These are phyloP conservation scores for Phytophthora quininea DNA, from an alignment of 352 stramenopile species.

Conservation along the genomic window DNA sequence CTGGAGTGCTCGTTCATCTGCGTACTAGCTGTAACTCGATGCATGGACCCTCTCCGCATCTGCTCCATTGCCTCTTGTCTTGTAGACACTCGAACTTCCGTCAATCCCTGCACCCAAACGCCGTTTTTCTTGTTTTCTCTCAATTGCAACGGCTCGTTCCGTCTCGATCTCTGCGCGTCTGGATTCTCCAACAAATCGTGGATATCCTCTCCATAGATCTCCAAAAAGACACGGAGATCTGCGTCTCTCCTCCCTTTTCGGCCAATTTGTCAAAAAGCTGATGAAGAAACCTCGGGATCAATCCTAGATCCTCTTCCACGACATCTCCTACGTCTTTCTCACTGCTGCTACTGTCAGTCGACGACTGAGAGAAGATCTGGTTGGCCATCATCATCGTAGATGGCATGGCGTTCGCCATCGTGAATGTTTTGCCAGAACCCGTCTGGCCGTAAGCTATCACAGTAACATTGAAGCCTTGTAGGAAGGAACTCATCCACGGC, in stretches of 20 bases:
- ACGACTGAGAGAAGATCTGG: conserved; percentile 37
- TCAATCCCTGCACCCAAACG: conserved; percentile 83
- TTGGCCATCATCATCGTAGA: conserved; percentile 45
- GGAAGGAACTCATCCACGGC: conserved; percentile 82
- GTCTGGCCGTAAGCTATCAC: conserved; percentile 90
- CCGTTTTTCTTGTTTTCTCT: conserved; percentile 70
- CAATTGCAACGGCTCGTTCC: conserved; percentile 65
- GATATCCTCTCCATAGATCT: conserved; percentile 98
- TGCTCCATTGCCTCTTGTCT: conserved; percentile 74
- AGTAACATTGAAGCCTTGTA: conserved; percentile 91
- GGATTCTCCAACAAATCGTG: conserved; percentile 90
- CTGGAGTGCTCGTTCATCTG: conserved; percentile 91
- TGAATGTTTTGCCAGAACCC: conserved; percentile 85
- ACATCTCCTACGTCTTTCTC: conserved; percentile 24
- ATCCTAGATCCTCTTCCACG: conserved; percentile 63
- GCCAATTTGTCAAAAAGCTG: conserved; percentile 74
- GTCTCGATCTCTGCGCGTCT: conserved; percentile 29
- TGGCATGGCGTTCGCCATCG: conserved; percentile 78
- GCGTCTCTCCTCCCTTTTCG: conserved; percentile 32
- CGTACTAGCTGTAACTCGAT: conserved; percentile 82
- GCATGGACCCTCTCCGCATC: conserved; percentile 75
- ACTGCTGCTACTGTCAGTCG: conserved; percentile 16
- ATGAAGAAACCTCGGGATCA: conserved; percentile 87
- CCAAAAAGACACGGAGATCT: conserved; percentile 91
- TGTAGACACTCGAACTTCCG: conserved; percentile 67